Evolutionary conservation across 2,329 filamentous ascomycete species (phyloP).

Genomic region (Knoxdaviesia capensis): DNA sequence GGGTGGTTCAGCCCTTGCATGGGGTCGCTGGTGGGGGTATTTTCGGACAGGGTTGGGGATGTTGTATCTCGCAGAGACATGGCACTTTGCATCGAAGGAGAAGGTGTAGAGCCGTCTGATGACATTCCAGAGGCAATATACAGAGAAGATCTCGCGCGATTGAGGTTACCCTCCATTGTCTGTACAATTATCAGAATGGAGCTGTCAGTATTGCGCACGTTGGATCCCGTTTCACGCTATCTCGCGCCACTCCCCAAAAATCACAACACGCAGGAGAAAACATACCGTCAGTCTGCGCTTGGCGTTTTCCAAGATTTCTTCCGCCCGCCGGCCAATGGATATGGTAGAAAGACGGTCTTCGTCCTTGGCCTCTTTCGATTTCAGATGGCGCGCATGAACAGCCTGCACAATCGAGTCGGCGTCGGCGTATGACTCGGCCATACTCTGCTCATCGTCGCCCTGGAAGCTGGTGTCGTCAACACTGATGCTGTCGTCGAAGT

Average conservation of each 20-base stretch:
- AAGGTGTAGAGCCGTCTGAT: constrained; percentile 32
- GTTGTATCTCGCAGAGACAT: constrained; percentile 1
- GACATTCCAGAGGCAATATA: constrained; percentile 20
- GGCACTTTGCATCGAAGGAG: constrained; percentile 24
- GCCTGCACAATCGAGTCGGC: constrained; percentile 16
- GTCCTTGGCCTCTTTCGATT: constrained; percentile 12
- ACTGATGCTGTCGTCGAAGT: constrained; percentile 41
- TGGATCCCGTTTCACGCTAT: no score
- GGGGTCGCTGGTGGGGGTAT: constrained; percentile 9
- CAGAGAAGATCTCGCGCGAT: constrained; percentile 52
- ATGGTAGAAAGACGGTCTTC: constrained; percentile 51
- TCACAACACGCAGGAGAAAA: constrained; percentile 3
- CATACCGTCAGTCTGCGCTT: constrained; percentile 74
- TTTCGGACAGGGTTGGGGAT: no score
- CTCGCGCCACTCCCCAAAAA: no score
- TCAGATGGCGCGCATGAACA: constrained; percentile 9
- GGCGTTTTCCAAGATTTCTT: constrained; percentile 81
- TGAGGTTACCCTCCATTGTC: constrained; percentile 88
- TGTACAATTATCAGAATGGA: constrained; percentile 14
- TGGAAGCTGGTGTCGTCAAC: constrained; percentile 46
- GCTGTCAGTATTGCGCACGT: constrained; percentile 8
- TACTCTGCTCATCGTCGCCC: constrained; percentile 46
- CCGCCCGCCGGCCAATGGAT: constrained; percentile 62
- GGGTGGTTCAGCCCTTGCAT: constrained; percentile 16
- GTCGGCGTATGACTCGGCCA: constrained; percentile 34